phyloP scores from a whole-genome alignment of 2,329 filamentous ascomycete genomes.

The Reticulascus tulasneorum region DNA sequence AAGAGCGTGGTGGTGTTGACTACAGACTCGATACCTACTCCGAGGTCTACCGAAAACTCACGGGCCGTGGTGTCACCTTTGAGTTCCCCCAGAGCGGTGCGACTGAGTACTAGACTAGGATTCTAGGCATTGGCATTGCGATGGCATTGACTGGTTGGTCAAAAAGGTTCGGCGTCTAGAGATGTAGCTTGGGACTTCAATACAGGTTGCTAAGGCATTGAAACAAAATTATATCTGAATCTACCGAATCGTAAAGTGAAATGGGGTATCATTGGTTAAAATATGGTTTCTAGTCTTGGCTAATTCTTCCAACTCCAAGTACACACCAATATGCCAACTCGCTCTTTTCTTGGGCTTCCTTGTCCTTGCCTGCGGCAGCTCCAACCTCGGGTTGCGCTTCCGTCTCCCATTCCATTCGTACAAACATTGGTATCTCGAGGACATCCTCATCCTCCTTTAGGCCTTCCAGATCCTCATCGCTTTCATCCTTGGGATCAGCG shows the following conservation, averaged over 20 bases:
- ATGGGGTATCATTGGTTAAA: slow-evolving; percentile 36
- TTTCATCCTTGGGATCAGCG: slow-evolving; percentile 15
- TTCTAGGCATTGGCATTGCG: slow-evolving; percentile 13
- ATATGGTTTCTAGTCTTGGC: slow-evolving; percentile 31
- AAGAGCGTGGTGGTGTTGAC: slow-evolving; percentile 99
- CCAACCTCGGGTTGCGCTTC: slow-evolving; percentile 65
- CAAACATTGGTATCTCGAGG: slow-evolving; percentile 90
- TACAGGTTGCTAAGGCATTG: slow-evolving; percentile 38
- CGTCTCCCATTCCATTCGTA: slow-evolving; percentile 84
- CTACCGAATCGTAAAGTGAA: neutral
- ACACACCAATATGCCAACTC: slow-evolving; percentile 97
- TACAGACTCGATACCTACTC: slow-evolving; percentile 99
- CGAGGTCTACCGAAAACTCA: slow-evolving; percentile 98
- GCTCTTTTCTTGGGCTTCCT: slow-evolving; percentile 68
- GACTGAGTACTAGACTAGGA: slow-evolving; percentile 66
- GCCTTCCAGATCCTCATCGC: slow-evolving; percentile 38
- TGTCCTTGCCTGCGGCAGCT: slow-evolving; percentile 46
- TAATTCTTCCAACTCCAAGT: slow-evolving; percentile 79
- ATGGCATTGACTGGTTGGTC: slow-evolving; percentile 16
- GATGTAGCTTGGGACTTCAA: slow-evolving; percentile 45
- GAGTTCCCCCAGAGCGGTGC: slow-evolving; percentile 90
- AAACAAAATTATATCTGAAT: neutral
- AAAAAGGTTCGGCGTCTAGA: slow-evolving; percentile 47
- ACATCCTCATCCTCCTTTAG: slow-evolving; percentile 58
- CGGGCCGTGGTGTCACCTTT: slow-evolving; percentile 93